A percentile compares a stretch with the other conserved stretches of the same genome.
These are phyloP conservation scores for Mycogone perniciosa DNA, from an alignment of 2,329 filamentous ascomycete genomes.

Conservation along the genomic window DNA sequence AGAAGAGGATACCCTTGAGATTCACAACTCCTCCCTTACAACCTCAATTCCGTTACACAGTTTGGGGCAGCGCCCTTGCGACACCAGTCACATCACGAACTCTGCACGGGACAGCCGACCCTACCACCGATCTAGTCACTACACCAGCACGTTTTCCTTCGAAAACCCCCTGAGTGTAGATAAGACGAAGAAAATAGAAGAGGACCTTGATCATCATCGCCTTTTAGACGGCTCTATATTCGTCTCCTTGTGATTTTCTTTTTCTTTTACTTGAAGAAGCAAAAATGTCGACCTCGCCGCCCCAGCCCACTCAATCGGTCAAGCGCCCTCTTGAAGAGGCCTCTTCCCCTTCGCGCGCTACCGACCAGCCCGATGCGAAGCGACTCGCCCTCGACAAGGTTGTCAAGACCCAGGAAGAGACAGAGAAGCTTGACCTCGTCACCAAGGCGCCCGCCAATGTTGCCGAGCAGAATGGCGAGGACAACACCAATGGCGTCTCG, in stretches of 20 bases:
- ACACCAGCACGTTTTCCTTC: constrained; percentile 93
- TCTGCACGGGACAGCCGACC: constrained; percentile 37
- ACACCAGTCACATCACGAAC: constrained; percentile 34
- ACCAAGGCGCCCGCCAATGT: constrained; percentile 31
- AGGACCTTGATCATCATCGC: constrained; percentile 23
- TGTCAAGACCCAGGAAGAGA: constrained; percentile 59
- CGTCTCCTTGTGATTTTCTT: constrained; percentile 13
- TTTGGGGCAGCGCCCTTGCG: constrained; percentile 29
- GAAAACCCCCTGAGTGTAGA: constrained; percentile 81
- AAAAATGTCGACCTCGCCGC: constrained; percentile 69
- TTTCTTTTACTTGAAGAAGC: constrained; percentile 20
- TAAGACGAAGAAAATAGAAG: constrained; percentile 44
- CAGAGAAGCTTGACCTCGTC: constrained; percentile 35
- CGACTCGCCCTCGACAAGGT: constrained; percentile 92
- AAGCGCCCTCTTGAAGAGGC: constrained; percentile 97
- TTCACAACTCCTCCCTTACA: constrained; percentile 19
- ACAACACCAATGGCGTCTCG: constrained; percentile 46
- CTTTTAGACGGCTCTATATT: constrained; percentile 9
- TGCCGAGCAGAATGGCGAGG: constrained; percentile 43
- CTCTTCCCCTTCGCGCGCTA: constrained; percentile 85
- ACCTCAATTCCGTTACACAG: constrained; percentile 26
- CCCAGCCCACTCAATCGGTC: constrained; percentile 59
- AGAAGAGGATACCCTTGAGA: constrained; percentile 22
- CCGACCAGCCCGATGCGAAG: constrained; percentile 94
- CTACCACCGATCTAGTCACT: constrained; percentile 41